These are phyloP conservation scores for Lasiodiplodia sp. DNA, from an alignment of 2,329 filamentous ascomycete species.

Conservation along the genomic window DNA sequence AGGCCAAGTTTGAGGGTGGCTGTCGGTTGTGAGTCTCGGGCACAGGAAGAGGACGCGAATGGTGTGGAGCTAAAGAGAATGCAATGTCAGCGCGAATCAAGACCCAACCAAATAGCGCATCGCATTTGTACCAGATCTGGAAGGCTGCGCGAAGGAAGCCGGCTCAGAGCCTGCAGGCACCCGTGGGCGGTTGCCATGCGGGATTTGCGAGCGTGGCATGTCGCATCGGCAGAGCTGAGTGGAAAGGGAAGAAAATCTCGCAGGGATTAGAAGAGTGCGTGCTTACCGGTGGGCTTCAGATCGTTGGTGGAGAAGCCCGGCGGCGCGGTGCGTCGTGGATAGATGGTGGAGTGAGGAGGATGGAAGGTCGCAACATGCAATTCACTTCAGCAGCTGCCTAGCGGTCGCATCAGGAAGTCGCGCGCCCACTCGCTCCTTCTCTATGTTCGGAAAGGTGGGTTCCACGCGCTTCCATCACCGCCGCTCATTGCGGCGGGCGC, in stretches of 20 bases:
- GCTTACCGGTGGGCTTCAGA: not conserved
- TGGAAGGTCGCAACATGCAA: not conserved
- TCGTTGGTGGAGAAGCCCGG: not conserved
- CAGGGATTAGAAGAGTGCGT: not conserved
- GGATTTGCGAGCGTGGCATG: constrained; percentile 22
- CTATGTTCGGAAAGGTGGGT: not conserved
- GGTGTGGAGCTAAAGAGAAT: constrained; percentile 17
- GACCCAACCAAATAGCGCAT: not conserved
- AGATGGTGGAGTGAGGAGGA: not conserved
- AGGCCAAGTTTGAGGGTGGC: not conserved
- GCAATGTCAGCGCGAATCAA: not conserved
- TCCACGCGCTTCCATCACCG: not conserved
- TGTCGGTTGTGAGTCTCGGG: not conserved
- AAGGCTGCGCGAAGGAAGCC: not conserved
- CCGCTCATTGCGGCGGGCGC: not conserved
- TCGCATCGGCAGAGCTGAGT: not conserved
- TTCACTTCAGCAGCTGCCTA: not conserved
- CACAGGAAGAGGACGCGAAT: constrained; percentile 20
- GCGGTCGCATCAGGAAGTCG: constrained; percentile 1
- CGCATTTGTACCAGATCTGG: constrained; percentile 3
- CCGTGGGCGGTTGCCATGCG: constrained; percentile 26
- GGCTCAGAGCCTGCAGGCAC: constrained; percentile 22
- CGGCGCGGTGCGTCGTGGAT: not conserved
- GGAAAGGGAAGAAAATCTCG: not conserved
- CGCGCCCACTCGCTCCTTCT: not conserved